phyloP scores from a whole-genome alignment of 148 eudicot genomes.

The Vaccinium myrtillus region DNA sequence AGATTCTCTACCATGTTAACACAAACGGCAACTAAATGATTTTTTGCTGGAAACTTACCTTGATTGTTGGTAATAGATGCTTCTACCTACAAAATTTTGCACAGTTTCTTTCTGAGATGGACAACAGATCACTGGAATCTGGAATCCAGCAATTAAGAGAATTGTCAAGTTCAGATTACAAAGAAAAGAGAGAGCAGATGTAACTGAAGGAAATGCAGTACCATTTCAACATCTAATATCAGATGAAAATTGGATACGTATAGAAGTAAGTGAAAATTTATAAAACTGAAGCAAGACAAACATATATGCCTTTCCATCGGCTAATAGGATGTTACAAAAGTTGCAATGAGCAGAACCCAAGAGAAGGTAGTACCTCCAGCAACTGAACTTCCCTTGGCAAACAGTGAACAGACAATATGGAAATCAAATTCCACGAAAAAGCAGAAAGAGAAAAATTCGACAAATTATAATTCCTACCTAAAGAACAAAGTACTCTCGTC shows the following conservation, averaged over 20 bases:
- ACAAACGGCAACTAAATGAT: not conserved
- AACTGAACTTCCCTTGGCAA: not conserved
- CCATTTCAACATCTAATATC: too few species aligned
- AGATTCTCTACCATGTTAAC: not conserved
- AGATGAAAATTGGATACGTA: too few species aligned
- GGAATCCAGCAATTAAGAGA: not conserved
- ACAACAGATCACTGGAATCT: slow-evolving; percentile 1
- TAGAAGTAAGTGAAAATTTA: too few species aligned
- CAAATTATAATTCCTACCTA: not conserved
- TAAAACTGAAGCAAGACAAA: too few species aligned
- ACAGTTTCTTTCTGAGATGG: not conserved
- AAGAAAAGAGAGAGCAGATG: not conserved
- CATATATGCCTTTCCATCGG: too few species aligned
- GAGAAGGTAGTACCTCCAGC: not conserved
- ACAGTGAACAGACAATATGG: not conserved
- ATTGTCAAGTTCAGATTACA: too few species aligned
- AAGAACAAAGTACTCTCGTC: not conserved
- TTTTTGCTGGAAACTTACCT: not conserved
- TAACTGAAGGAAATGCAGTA: too few species aligned
- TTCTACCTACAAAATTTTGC: not conserved
- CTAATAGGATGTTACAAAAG: too few species aligned
- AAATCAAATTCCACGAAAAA: not conserved
- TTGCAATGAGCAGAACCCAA: too few species aligned
- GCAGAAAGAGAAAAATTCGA: not conserved
- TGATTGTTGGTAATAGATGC: not conserved